Conservation (phyloP, 495 filamentous ascomycete genomes). For the Stereocaulon alpinum region DNA sequence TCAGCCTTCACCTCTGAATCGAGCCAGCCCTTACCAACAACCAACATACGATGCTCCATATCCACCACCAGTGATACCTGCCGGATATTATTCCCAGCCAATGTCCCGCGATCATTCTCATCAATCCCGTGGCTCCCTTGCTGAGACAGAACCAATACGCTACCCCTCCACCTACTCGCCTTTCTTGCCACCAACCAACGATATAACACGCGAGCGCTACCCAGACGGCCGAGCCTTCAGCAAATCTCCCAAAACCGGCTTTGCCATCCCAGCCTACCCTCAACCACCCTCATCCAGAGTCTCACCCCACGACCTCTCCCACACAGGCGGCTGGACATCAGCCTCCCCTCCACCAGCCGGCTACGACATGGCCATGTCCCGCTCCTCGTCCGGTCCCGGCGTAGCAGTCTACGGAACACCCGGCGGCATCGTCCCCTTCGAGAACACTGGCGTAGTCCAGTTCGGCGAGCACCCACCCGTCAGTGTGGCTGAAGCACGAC, state of each 20-base stretch:
- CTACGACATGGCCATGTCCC: slow-evolving; percentile 12
- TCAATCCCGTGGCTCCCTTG: slow-evolving; percentile 26
- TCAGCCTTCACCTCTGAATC: slow-evolving; percentile 8
- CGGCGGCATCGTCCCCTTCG: slow-evolving; percentile 17
- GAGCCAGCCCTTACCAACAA: slow-evolving; percentile 9
- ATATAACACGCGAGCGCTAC: slow-evolving; percentile 16
- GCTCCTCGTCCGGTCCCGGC: slow-evolving; percentile 22
- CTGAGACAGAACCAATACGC: slow-evolving; percentile 20
- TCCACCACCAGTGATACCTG: slow-evolving; percentile 11
- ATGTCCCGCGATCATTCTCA: slow-evolving; percentile 40
- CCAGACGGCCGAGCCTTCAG: slow-evolving; percentile 19
- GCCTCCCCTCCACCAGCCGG: neutral
- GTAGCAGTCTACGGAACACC: slow-evolving; percentile 12
- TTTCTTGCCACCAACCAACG: neutral
- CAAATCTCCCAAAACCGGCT: slow-evolving; percentile 19
- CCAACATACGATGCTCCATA: slow-evolving; percentile 7
- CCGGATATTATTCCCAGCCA: slow-evolving; percentile 46
- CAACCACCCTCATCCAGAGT: slow-evolving; percentile 19
- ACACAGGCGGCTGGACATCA: slow-evolving; percentile 11
- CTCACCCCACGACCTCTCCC: slow-evolving; percentile 15
- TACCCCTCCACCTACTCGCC: slow-evolving; percentile 11
- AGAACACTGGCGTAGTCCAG: slow-evolving; percentile 12
- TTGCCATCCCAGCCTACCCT: slow-evolving; percentile 14
- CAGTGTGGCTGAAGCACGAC: slow-evolving; percentile 15
- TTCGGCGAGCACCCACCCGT: slow-evolving; percentile 19